Evolutionary conservation across 495 filamentous ascomycete species (phyloP).

Genomic region (Talaromyces proteolyticus): DNA sequence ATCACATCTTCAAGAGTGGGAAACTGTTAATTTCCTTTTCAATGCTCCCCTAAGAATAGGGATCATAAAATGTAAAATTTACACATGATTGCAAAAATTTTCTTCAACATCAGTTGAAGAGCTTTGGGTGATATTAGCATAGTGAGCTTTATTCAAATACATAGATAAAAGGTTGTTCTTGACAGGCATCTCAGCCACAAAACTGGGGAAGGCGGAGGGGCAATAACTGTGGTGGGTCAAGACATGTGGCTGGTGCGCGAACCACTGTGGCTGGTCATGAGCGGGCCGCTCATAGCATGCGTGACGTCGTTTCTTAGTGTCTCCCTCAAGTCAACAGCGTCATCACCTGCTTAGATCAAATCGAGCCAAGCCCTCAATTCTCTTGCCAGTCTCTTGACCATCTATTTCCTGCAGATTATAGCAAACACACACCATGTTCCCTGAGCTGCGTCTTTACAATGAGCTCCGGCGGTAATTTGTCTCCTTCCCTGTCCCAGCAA

Average conservation of each 20-base stretch:
- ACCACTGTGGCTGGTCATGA: neutral
- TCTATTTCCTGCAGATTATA: neutral
- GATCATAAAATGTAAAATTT: too few relatives aligned
- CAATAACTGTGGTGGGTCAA: neutral
- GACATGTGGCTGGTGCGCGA: neutral
- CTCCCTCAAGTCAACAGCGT: neutral
- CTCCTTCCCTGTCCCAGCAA: neutral
- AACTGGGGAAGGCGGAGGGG: too few relatives aligned
- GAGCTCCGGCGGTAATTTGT: constrained; percentile 24
- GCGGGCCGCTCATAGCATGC: too few relatives aligned
- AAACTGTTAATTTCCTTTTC: too few relatives aligned
- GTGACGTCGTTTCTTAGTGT: neutral
- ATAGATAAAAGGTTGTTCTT: too few relatives aligned
- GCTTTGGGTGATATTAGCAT: too few relatives aligned
- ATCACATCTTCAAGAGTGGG: too few relatives aligned
- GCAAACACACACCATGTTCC: neutral
- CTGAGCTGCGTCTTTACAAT: constrained; percentile 17
- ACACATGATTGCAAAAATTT: too few relatives aligned
- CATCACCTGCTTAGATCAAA: neutral
- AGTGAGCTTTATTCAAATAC: too few relatives aligned
- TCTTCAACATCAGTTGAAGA: too few relatives aligned
- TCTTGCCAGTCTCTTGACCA: neutral
- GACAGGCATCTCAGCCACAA: neutral
- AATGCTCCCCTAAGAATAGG: too few relatives aligned
- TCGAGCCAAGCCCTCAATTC: neutral